Evolutionary conservation across 2,329 filamentous ascomycete species (phyloP), one percentile per base, ranked within the genome.

Genomic region (Cladobotryum mycophilum): DNA sequence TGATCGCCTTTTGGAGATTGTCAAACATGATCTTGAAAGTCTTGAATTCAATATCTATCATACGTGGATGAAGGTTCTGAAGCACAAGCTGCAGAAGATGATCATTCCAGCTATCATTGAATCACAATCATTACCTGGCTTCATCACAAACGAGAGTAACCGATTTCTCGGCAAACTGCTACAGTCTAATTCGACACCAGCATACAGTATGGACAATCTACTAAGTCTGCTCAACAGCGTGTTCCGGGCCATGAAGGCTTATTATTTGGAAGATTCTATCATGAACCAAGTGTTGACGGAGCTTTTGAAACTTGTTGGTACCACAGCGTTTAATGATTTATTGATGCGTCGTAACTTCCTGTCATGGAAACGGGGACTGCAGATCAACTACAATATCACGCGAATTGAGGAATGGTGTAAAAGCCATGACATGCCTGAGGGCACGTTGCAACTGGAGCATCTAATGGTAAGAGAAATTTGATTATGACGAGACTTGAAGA

Each of bases 371-470:
- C 89, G 93, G 69, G 93, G 93, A 61, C 81, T 99, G 49, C 93
- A 99, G 71, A 99, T 99, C 75, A 99, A 99, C 75, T 99, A 99
- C 78, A 99, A 99, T 74, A 99, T 99, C 69, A 99, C 93, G 20
- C 84, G 93, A 52, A 99, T 99, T 56, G 93, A 99, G 70, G 93
- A 99, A 72, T 99, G 93, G 93, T 99, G 93, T 75, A 99, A 99
- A 82, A 96, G 91, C 65, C 95, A 99, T 68, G 93, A 97, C 61
- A 97, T 99, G 92, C 93, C 93, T 1, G 92, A 99, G 71, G 93
- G 93, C 49, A 99, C 92, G 30, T 79, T 99, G 48, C 92, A 97
- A 73, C 80, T 99, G 51, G 93, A 99, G 76, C 93, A 99, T 76
- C 74, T 99, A 60, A 99, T 99, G 93, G 87, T 89, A 72, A 70